These are phyloP conservation scores for Phyllosticta citribraziliensis DNA, from an alignment of 2,329 filamentous ascomycete genomes.

Conservation along the genomic window DNA sequence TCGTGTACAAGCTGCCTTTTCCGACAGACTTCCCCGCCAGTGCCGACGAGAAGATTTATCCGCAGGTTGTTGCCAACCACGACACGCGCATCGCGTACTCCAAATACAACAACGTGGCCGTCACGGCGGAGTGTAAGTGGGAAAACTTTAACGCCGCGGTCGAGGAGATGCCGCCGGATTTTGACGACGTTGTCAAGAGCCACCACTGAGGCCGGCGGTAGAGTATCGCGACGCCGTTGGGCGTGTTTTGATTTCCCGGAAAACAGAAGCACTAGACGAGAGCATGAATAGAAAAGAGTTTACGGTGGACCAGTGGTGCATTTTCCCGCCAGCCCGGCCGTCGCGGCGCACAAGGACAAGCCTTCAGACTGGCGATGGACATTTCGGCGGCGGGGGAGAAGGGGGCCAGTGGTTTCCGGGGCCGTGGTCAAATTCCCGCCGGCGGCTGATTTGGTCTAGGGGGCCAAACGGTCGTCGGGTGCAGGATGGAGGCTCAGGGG, in stretches of 20 bases:
- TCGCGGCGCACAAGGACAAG: background rate
- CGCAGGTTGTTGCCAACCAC: slow-evolving; percentile 4
- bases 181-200: background rate
- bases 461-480: background rate
- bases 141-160: slow-evolving; percentile 10
- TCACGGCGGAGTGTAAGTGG: slow-evolving; percentile 8
- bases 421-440: background rate
- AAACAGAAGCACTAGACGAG: background rate
- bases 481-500: background rate
- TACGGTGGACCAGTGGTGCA: background rate
- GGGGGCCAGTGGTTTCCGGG: background rate
- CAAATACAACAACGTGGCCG: slow-evolving; percentile 8
- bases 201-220: background rate
- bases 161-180: slow-evolving; percentile 1
- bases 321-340: background rate
- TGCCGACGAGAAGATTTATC: slow-evolving; percentile 3
- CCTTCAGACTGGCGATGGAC: background rate
- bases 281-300: background rate
- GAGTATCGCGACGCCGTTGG: background rate
- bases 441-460: background rate
- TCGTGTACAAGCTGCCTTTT: slow-evolving; percentile 5
- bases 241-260: background rate
- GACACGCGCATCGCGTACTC: slow-evolving; percentile 4
- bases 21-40: slow-evolving; percentile 5
- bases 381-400: background rate